Evolutionary conservation across 176 grass and related monocot genomes (phyloP), one percentile per base, ranked within the genome.

Genomic region (Chloris gayana): DNA sequence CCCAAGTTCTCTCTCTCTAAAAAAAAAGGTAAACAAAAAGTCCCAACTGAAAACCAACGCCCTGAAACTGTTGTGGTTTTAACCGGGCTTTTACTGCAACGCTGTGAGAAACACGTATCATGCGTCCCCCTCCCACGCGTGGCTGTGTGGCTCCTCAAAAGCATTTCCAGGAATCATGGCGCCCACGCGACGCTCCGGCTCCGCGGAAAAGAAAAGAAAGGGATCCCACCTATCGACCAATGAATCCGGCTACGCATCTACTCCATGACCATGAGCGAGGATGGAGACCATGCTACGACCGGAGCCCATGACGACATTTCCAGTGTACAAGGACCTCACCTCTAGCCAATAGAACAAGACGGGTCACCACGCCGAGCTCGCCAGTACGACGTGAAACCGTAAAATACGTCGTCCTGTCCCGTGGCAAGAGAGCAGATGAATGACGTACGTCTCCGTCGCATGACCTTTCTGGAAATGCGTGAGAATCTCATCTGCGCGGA

Each of bases 91-190:
- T 12, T 12, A 44, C 11, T 44, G 1, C 7, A 44, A 44, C 41
- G 41, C 41, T 44, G 9, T 12, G 41, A 44, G 3, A 26, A 59
- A 44, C 76, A 72, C 7, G 9, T 14, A 64, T 80, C 37, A 59
- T 80, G 21, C 27, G 6, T 33, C 54, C 14, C 44, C 22, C 74
- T 9, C 70, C 77, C 77, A 80, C 59, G 84, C 77, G 77, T 31
- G 84, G n/a, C n/a, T n/a, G n/a, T n/a, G n/a, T n/a, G n/a, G 61
- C 79, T 81, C 77, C 70, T 67, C n/a, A 45, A 86, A 81, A 75
- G 78, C 78, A 81, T 49, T 15, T n/a, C 51, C 47, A 2, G n/a
- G 46, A 69, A 86, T 81, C 77, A 86, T 86, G 70, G 29, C 30
- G 58, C 14, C 38, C 51, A 49, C 12, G 63, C n/a, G n/a, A n/a